Base-by-base conservation (phyloP, 306 rosid species). In the Fragaria vesca region DNA sequence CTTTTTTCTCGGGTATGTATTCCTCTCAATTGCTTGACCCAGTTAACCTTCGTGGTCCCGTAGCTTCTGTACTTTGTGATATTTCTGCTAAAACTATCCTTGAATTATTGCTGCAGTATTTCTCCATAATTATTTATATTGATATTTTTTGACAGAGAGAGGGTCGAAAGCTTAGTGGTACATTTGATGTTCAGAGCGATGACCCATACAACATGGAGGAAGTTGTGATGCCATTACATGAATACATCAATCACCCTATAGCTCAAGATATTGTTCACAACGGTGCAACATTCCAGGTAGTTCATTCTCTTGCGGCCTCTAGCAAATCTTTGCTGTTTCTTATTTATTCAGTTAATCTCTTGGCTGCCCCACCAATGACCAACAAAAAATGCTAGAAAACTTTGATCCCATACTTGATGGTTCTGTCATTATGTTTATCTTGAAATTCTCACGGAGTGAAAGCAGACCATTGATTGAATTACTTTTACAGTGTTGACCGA, bases 261-360 rank as follows among this genome's bases (percentile, higher is more conserved):
- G 94, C 93, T 79, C 72, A 77, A 76, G 98, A 96, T 70, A 87
- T 96, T 76, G 67, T 96, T 79, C 97, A 96, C 83, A 96, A 96
- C 52, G 99, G 99, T 75, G 98, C 94, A 66, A 93, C 98, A 70
- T 93, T 96, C 83, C 99, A 96, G 99, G 99, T 96, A 87, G 57
- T 83, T 80, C 50, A 46, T 66, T n/a, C 55, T 51, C 17, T 46
- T 66, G 30, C 66, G 18, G 32, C 80, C 62, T 51, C 50, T 38
- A 76, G 20, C 62, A 67, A 78, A 71, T 81, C 68, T 61, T 54
- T 55, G 63, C 12, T 66, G 38, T 74, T 73, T 48, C 66, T 77
- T 78, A 20, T 43, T 36, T 72, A 46, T 77, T 69, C 76, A 18
- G 57, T 26, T 63, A 42, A 30, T 3, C 21, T 32, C 12, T 43